A percentile compares a stretch with the other conserved stretches of the same genome.
Conservation (phyloP, 1,284 basidiomycete genomes). For the Marasmius fiardii region DNA sequence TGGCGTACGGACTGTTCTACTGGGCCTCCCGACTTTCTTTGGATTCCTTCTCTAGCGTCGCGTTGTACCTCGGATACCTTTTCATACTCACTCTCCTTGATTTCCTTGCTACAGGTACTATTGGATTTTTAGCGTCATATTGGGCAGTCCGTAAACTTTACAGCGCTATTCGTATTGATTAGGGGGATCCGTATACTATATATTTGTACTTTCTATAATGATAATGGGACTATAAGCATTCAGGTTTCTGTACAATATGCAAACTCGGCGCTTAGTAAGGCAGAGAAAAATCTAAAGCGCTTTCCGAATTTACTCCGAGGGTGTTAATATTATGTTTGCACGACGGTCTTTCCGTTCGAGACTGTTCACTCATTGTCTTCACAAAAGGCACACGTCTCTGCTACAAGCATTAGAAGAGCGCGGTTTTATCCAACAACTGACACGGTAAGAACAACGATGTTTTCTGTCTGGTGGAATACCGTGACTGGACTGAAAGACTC, state of each 20-base stretch:
- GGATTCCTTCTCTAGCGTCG: slow-evolving; percentile 79
- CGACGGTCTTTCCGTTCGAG: background rate
- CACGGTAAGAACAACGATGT: slow-evolving; percentile 27
- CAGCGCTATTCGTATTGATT: slow-evolving; percentile 75
- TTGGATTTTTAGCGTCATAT: slow-evolving; percentile 85
- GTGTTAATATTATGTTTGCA: slow-evolving; percentile 1
- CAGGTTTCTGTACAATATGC: too few species aligned
- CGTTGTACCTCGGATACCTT: slow-evolving; percentile 92
- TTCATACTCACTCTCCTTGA: slow-evolving; percentile 79
- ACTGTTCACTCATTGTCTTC: background rate
- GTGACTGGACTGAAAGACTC: slow-evolving; percentile 8
- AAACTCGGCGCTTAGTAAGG: background rate
- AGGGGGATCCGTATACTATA: slow-evolving; percentile 16
- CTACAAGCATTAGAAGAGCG: slow-evolving; percentile 39
- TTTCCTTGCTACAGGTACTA: slow-evolving; percentile 89
- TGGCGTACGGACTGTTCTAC: slow-evolving; percentile 84
- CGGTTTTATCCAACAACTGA: slow-evolving; percentile 47
- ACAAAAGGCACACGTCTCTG: slow-evolving; percentile 17
- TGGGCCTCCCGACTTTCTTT: slow-evolving; percentile 86
- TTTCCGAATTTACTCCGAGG: background rate
- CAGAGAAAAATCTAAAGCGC: background rate
- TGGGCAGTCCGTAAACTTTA: slow-evolving; percentile 85
- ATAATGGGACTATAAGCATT: too few species aligned
- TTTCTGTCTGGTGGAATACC: background rate
- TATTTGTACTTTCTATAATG: background rate